Percentiles rank a stretch among this genome's conserved stretches.
Evolutionary conservation across 345 rosid species (phyloP).

Genomic region (Lepidium africanum): DNA sequence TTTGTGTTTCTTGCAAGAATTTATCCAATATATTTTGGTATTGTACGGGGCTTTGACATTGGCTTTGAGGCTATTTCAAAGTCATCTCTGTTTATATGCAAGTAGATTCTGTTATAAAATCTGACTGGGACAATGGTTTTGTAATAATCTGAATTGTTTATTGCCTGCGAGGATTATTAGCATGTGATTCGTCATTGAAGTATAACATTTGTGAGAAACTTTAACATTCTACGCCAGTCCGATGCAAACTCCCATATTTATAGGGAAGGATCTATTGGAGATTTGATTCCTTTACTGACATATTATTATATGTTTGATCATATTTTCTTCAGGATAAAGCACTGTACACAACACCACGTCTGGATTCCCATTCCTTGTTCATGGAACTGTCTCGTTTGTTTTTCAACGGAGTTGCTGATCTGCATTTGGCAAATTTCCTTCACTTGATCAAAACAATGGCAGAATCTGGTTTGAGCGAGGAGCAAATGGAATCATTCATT

Average conservation of each 20-base stretch:
- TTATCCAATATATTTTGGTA: not conserved
- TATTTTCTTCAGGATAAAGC: slow-evolving; percentile 53
- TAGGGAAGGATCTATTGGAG: not conserved
- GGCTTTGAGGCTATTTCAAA: not conserved
- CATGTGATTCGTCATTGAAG: not conserved
- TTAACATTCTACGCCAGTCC: not conserved
- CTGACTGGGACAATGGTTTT: not conserved
- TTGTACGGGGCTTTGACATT: not conserved
- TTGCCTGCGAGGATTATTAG: not conserved
- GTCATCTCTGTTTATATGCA: not conserved
- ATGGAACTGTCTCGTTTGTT: slow-evolving; percentile 73
- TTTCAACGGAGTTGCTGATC: slow-evolving; percentile 57
- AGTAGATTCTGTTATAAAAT: slow-evolving; percentile 6
- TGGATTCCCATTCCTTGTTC: slow-evolving; percentile 64
- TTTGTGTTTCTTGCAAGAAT: slow-evolving; percentile 5
- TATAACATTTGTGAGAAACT: not conserved
- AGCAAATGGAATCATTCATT: slow-evolving; percentile 67
- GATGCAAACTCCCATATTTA: not conserved
- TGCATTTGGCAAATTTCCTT: slow-evolving; percentile 84
- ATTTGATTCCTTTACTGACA: not conserved
- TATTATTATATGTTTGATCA: not conserved
- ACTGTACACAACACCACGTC: slow-evolving; percentile 46
- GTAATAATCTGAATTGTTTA: not conserved
- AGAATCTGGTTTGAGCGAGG: slow-evolving; percentile 60
- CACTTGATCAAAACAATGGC: slow-evolving; percentile 72